phyloP scores from a whole-genome alignment of 2,329 filamentous ascomycete genomes.

The Pyrenochaeta sp. region DNA sequence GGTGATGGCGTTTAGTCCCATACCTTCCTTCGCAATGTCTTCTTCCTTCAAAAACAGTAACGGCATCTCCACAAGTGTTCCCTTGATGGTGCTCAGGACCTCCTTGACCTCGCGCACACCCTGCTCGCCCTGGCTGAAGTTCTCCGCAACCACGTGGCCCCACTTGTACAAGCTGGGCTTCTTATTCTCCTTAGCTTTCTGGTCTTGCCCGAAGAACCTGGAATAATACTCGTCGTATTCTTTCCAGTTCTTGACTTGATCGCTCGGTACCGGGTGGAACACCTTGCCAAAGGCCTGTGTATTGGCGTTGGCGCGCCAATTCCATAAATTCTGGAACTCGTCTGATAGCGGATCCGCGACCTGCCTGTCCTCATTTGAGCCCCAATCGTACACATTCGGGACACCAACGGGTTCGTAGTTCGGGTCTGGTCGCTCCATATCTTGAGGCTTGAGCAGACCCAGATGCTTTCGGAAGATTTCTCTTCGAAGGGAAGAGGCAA shows the following conservation, averaged over 20 bases:
- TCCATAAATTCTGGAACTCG: conserved; percentile 77
- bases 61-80: conserved; percentile 81
- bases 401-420: conserved; percentile 67
- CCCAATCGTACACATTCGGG: conserved; percentile 63
- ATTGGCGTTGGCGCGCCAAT: conserved; percentile 74
- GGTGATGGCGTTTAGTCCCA: conserved; percentile 63
- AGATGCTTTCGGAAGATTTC: conserved; percentile 92
- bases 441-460: conserved; percentile 79
- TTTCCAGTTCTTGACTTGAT: conserved; percentile 73
- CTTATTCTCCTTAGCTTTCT: conserved; percentile 52
- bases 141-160: conserved; percentile 78
- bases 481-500: conserved; percentile 81
- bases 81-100: conserved; percentile 74
- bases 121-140: conserved; percentile 55
- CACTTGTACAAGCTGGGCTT: conserved; percentile 73
- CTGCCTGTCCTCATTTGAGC: conserved; percentile 57
- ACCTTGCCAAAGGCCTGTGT: conserved; percentile 82
- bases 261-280: conserved; percentile 80
- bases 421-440: conserved; percentile 66
- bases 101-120: conserved; percentile 64
- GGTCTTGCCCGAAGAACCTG: conserved; percentile 65
- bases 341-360: conserved; percentile 78
- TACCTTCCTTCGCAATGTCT: conserved; percentile 84
- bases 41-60: conserved; percentile 84
- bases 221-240: conserved; percentile 77